A percentile compares a stretch with the other conserved stretches of the same genome.
phyloP scores from a whole-genome alignment of 495 filamentous ascomycete species.

The Xylaria cubensis region DNA sequence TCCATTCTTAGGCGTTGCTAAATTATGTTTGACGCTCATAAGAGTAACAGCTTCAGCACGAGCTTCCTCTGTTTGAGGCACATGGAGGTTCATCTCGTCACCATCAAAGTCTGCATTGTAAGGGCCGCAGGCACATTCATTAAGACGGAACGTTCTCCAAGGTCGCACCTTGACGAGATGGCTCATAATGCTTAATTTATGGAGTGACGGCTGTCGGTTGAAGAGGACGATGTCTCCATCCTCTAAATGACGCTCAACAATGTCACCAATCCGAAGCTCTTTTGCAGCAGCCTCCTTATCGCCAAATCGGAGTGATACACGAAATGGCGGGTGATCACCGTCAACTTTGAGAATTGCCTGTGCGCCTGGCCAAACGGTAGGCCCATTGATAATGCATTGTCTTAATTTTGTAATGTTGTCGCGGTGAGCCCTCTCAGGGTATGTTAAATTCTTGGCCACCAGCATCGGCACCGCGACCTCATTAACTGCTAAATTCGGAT shows the following conservation, averaged over 20 bases:
- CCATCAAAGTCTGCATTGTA: conserved; percentile 99
- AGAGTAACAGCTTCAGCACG: conserved; percentile 92
- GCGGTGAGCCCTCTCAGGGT: conserved; percentile 82
- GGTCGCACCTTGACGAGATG: conserved; percentile 92
- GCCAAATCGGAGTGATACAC: conserved; percentile 77
- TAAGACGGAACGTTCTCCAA: conserved; percentile 94
- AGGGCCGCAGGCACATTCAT: conserved; percentile 97
- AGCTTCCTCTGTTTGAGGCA: conserved; percentile 97
- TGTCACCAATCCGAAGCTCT: conserved; percentile 78
- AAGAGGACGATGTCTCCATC: conserved; percentile 97
- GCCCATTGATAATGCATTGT: conserved; percentile 72
- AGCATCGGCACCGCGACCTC: conserved; percentile 89
- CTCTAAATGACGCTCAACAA: conserved; percentile 92
- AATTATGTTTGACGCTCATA: conserved; percentile 98
- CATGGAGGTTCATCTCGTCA: conserved; percentile 98
- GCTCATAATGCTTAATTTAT: conserved; percentile 97
- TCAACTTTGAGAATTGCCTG: conserved; percentile 75
- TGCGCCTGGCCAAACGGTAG: conserved; percentile 82
- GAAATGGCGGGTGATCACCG: conserved; percentile 56
- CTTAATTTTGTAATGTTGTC: conserved; percentile 85
- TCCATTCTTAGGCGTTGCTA: conserved; percentile 95
- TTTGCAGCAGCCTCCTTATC: conserved; percentile 70
- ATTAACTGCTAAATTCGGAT: conserved; percentile 92
- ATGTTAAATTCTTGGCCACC: conserved; percentile 93
- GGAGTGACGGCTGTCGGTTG: conserved; percentile 96